Evolutionary conservation across 352 stramenopile genomes (phyloP).

Genomic region (Aphanomyces invadans): DNA sequence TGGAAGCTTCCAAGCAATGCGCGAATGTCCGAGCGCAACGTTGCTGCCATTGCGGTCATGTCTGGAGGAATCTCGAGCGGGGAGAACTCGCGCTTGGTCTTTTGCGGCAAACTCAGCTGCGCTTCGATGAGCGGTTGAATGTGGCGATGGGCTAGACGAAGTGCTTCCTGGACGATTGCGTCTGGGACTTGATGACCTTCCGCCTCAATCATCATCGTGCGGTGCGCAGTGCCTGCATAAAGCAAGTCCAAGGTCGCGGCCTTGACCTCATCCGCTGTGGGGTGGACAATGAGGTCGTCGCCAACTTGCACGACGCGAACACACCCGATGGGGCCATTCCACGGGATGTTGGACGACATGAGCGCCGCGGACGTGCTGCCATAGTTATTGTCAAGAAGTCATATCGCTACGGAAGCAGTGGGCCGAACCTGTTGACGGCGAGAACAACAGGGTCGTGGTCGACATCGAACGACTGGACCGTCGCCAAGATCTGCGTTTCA

Average conservation of each 20-base stretch:
- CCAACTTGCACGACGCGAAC: constrained; percentile 80
- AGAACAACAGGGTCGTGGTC: constrained; percentile 82
- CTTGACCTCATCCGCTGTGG: constrained; percentile 61
- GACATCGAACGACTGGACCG: constrained; percentile 79
- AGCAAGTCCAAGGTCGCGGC: constrained; percentile 71
- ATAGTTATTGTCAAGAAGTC: background rate
- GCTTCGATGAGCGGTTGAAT: constrained; percentile 49
- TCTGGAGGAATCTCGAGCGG: constrained; percentile 40
- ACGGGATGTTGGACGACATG: constrained; percentile 80
- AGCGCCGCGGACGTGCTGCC: constrained; percentile 75
- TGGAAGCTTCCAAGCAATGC: constrained; percentile 28
- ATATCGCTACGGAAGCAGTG: background rate
- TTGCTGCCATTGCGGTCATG: constrained; percentile 46
- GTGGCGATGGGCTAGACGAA: constrained; percentile 65
- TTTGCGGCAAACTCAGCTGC: constrained; percentile 58
- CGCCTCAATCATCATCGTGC: constrained; percentile 86
- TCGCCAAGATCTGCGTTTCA: constrained; percentile 92
- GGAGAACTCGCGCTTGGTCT: constrained; percentile 59
- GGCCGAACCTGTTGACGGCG: constrained; percentile 57
- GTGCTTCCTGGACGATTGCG: constrained; percentile 54
- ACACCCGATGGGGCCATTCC: constrained; percentile 82
- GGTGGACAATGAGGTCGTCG: constrained; percentile 90
- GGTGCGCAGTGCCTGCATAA: constrained; percentile 68
- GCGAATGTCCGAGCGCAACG: constrained; percentile 43
- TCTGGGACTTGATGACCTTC: constrained; percentile 70